These are phyloP conservation scores for Ceratocystis lukuohia DNA, from an alignment of 2,329 filamentous ascomycete genomes.

Conservation along the genomic window DNA sequence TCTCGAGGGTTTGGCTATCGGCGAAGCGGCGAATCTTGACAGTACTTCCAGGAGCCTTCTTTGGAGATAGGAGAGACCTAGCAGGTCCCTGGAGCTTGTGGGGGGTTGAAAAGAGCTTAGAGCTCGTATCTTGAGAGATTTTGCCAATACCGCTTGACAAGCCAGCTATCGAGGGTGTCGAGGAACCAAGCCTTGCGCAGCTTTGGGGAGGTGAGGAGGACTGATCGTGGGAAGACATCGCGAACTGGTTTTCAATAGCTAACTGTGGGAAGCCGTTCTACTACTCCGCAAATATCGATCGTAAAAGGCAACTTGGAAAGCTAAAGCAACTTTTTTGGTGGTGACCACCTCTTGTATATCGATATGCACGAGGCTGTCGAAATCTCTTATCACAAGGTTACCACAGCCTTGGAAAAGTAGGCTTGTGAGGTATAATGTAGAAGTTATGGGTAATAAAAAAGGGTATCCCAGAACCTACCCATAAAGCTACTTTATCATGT, in stretches of 20 bases:
- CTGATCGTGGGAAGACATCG: background rate
- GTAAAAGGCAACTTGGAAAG: background rate
- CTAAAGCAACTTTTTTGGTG: too few relatives aligned
- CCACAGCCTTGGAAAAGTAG: background rate
- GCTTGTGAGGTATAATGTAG: background rate
- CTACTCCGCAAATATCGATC: background rate
- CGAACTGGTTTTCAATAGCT: background rate
- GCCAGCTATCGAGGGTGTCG: background rate
- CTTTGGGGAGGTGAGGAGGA: background rate
- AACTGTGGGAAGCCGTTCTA: background rate
- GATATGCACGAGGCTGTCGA: background rate
- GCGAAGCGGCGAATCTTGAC: conserved; percentile 17
- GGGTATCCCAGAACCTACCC: background rate
- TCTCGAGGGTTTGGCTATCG: conserved; percentile 18
- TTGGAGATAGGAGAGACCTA: conserved; percentile 25
- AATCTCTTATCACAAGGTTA: background rate
- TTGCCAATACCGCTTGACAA: background rate
- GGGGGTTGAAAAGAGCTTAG: conserved; percentile 12
- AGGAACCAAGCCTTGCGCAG: background rate
- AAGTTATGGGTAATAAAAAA: background rate
- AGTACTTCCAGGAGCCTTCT: conserved; percentile 23
- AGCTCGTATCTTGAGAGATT: conserved; percentile 2
- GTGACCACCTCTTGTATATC: too few relatives aligned
- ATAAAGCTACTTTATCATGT: background rate
- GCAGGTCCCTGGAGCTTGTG: conserved; percentile 18